Evolutionary conservation across 2,329 filamentous ascomycete species (phyloP).

Genomic region (Fusarium camptoceras): DNA sequence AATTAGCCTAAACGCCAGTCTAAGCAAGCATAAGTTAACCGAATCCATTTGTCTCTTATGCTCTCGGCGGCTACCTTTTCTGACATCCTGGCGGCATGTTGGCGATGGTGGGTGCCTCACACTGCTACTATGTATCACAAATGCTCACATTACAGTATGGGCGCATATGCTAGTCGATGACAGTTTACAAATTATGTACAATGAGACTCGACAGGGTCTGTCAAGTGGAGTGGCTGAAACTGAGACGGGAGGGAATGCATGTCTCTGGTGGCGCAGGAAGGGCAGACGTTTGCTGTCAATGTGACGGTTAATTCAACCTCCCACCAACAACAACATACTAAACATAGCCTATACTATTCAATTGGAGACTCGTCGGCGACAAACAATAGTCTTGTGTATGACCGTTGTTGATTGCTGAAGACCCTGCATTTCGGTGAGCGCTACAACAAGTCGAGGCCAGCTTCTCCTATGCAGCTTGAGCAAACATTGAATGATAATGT

Average conservation of each 20-base stretch:
- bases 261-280: neutral
- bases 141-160: neutral
- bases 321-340: neutral
- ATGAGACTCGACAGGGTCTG: neutral
- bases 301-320: neutral
- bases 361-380: neutral
- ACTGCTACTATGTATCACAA: neutral
- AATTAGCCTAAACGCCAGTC: too few relatives aligned
- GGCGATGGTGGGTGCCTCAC: neutral
- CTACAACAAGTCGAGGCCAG: neutral
- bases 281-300: neutral
- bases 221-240: neutral
- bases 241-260: too few relatives aligned
- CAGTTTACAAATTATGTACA: accelerated
- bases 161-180: neutral
- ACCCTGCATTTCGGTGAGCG: neutral
- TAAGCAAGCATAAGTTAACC: too few relatives aligned
- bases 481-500: neutral
- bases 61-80: too few relatives aligned
- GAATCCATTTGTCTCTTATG: too few relatives aligned
- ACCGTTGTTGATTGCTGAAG: neutral
- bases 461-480: neutral
- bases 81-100: neutral
- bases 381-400: neutral
- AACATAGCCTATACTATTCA: neutral